Evolutionary conservation across 1,139 yeast species (phyloP), one percentile per base, ranked within the genome.

Genomic region (Geotrichum siamense): DNA sequence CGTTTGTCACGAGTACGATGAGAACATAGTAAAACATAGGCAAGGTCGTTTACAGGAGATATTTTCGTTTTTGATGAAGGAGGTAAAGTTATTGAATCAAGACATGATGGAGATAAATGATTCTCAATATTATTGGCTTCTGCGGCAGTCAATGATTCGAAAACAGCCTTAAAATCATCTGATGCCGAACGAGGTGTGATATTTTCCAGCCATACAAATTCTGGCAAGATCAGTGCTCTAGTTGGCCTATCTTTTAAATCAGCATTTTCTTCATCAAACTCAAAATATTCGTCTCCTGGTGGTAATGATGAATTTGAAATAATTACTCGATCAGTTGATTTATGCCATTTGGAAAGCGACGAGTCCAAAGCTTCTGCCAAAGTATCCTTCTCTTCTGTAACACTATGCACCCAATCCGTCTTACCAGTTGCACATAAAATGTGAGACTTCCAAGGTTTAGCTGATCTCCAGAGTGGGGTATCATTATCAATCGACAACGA

Each of bases 1-100:
- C 93, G 71, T 61, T 86, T 89, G 61, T 91, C 98, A 61, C 97
- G 77, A 3, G 94, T 85, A 41, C 73, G 70, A 62, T 91, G 98
- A 0, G 96, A 87, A 57, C 98, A 91, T 38, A 91, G 63, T 45
- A 91, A 72, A 3, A 91, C 68, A 55, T 75, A 79, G 1, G 91
- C 73, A 43, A 67, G 64, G 51, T 74, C 74, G 4, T 2, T 52
- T 49, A 47, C 74, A 75, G 39, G 60, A 61, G 13, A 16, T 23
- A 43, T 19, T 23, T 22, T 33, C 8, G 42, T 34, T 3, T 17
- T 12, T 4, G 45, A 42, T 5, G 31, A 6, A 10, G 36, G 12
- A 8, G 43, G 43, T n/a, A 39, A 31, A 5, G n/a, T 10, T 8
- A 39, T 39, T 3, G 15, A 26, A 15, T n/a, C 9, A 3, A 39